phyloP scores from a whole-genome alignment of 2,329 filamentous ascomycete genomes.

The Aureobasidium sp. region DNA sequence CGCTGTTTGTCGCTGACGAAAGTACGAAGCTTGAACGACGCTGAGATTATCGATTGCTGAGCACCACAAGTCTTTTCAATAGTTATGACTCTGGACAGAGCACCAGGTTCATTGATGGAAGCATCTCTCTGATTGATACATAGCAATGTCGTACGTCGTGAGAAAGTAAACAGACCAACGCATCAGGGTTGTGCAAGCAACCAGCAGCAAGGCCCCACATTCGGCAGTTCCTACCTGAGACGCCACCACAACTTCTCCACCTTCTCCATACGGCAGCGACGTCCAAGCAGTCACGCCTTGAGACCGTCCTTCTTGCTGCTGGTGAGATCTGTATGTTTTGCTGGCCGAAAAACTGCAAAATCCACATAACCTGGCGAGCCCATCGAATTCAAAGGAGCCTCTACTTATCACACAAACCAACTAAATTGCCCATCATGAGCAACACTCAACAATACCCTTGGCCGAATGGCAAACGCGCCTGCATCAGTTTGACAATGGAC shows the following conservation, averaged over 20 bases:
- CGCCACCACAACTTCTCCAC: constrained; percentile 9
- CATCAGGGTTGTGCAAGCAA: neutral
- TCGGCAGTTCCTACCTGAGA: constrained; percentile 7
- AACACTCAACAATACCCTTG: constrained; percentile 19
- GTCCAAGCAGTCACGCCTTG: neutral
- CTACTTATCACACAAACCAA: neutral
- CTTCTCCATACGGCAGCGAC: neutral
- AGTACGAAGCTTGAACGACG: neutral
- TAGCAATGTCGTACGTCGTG: neutral
- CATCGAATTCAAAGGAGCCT: neutral
- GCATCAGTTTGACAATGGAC: constrained; percentile 28
- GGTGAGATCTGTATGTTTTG: neutral
- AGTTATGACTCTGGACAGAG: no score
- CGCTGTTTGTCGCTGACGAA: neutral
- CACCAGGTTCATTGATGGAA: neutral
- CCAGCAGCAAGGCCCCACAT: constrained; percentile 1
- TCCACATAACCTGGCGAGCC: neutral
- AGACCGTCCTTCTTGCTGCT: neutral
- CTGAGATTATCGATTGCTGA: neutral
- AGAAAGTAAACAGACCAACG: neutral
- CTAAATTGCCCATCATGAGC: neutral
- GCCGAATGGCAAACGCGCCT: constrained; percentile 25
- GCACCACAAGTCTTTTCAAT: neutral
- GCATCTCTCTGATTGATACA: neutral
- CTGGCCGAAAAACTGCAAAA: neutral